Evolutionary conservation across 805 yeast species (phyloP), one percentile per base, ranked within the genome.

Genomic region (Ogataea zsoltii): DNA sequence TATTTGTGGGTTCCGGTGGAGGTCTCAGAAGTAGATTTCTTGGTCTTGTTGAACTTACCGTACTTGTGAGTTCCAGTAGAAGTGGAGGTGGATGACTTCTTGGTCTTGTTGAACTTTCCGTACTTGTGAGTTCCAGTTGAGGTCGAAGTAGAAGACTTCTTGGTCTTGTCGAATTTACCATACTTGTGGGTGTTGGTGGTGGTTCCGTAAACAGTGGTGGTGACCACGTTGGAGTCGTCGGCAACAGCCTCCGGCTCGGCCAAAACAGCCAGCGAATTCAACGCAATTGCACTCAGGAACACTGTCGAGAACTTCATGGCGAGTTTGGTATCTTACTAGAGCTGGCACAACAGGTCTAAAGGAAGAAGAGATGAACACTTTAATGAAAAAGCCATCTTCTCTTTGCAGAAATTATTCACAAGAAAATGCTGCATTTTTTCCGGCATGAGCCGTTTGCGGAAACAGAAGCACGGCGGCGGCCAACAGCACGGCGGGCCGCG

Each of bases 141-240:
- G 40, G 65, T 50, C 7, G 74, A 54, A 14, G 63, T 51, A 5
- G 59, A 45, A 12, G 67, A 56, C 23, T 33, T 48, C 50, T 60
- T 61, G 40, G 77, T 72, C 59, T 72, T 74, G 71, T 79, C 73
- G 61, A 79, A 79, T 60, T 72, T 72, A 54, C 87, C 87, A 53
- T 70, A 70, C 54, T 64, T 17, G 63, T 55, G 37, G 65, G 55
- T 53, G 51, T 52, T 48, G 44, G 63, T 56, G 46, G 58, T 61
- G 30, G 58, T 48, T 49, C 66, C 70, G 50, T 61, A 59, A 48
- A 59, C 68, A 45, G 68, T 72, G 54, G 61, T 61, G 41, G 68
- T 62, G 37, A 55, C 63, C 36, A 61, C 64, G 21, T 50, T 46
- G 42, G 51, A 48, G 25, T 54, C 58, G 21, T 53, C 58, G 21